A percentile compares a stretch with the other conserved stretches of the same genome.
Evolutionary conservation across 139 green algal species (phyloP).

Genomic region (Chlamydomonas asymmetrica): DNA sequence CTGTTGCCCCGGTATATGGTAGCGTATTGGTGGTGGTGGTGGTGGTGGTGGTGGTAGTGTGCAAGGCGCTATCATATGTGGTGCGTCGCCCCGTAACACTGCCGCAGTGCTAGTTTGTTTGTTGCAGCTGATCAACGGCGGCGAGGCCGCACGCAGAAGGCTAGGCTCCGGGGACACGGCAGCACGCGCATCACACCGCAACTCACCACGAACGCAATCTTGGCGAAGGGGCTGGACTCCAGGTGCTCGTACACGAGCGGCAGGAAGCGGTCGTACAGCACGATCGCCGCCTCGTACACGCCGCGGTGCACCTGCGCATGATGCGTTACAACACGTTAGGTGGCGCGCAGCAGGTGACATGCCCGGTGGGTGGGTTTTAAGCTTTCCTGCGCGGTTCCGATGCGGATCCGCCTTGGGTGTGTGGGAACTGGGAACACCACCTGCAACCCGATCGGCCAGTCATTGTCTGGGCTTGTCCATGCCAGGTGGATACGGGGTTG

Average conservation of each 20-base stretch:
- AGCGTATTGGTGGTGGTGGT: neutral
- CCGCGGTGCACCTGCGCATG: constrained; percentile 89
- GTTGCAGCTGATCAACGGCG: neutral
- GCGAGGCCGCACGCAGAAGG: neutral
- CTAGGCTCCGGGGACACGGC: neutral
- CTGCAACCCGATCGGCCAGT: too few species aligned
- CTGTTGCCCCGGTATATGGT: neutral
- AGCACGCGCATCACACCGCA: neutral
- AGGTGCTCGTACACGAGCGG: constrained; percentile 88
- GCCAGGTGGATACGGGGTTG: too few species aligned
- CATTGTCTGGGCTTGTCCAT: neutral
- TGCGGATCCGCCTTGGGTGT: neutral
- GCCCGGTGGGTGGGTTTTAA: neutral
- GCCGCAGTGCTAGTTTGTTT: too few species aligned
- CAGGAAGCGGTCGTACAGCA: constrained; percentile 89
- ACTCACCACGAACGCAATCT: constrained; percentile 75
- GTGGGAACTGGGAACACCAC: too few species aligned
- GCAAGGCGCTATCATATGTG: too few species aligned
- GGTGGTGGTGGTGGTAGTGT: too few species aligned
- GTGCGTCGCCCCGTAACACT: too few species aligned
- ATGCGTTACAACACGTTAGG: neutral
- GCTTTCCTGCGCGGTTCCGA: neutral
- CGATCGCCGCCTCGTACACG: constrained; percentile 85
- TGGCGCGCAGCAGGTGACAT: neutral
- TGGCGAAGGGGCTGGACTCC: constrained; percentile 61